These are phyloP conservation scores for Flaveria sonorensis DNA, from an alignment of 129 eudicot genomes.

Conservation along the genomic window DNA sequence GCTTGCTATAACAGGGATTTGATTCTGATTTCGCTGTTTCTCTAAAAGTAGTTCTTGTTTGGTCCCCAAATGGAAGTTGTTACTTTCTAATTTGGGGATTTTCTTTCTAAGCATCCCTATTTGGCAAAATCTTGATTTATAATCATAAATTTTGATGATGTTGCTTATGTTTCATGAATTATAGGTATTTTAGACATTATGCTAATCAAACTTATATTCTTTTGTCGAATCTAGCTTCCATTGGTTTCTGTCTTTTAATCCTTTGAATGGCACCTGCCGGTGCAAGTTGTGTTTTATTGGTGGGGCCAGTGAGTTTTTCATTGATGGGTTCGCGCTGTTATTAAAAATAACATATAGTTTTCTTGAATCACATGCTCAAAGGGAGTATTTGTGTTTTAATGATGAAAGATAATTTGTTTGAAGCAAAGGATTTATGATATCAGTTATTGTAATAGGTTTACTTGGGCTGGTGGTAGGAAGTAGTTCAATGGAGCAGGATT, in stretches of 20 bases:
- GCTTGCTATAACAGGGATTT: slow-evolving; percentile 18
- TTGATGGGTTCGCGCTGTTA: no score
- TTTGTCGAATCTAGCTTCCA: background rate
- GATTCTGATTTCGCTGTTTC: slow-evolving; percentile 19
- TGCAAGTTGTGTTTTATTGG: no score
- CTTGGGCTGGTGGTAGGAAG: slow-evolving; percentile 27
- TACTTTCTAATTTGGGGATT: slow-evolving; percentile 7
- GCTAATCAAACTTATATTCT: background rate
- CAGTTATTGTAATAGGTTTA: slow-evolving; percentile 30
- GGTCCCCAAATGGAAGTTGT: slow-evolving; percentile 8
- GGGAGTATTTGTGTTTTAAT: background rate
- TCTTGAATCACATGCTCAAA: background rate
- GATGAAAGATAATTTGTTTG: background rate
- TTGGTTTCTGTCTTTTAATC: background rate
- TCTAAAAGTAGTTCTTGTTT: slow-evolving; percentile 29
- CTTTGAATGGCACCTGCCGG: no score
- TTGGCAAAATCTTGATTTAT: slow-evolving; percentile 1
- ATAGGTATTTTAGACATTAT: background rate
- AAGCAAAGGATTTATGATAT: background rate
- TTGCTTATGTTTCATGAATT: slow-evolving; percentile 20
- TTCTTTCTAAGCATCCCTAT: background rate
- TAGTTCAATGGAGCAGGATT: slow-evolving; percentile 44
- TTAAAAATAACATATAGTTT: background rate
- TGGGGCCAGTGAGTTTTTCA: no score
- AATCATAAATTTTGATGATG: background rate